A percentile compares a stretch with the other conserved stretches of the same genome.
These are phyloP conservation scores for Quercus engelmannii DNA, from an alignment of 306 rosid species.

Conservation along the genomic window DNA sequence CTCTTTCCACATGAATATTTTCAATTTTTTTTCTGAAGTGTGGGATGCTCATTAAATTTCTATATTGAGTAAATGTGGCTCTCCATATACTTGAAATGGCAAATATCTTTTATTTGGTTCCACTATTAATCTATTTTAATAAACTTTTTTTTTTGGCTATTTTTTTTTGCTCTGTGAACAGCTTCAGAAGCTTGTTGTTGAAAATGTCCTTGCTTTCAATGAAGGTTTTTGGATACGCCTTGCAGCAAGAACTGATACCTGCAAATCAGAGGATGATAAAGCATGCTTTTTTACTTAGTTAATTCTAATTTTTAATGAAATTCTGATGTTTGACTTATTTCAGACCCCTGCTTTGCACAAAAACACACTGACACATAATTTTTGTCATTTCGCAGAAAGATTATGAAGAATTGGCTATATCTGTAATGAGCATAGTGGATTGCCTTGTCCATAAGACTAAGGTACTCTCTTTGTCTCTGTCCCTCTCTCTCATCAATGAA, in stretches of 20 bases:
- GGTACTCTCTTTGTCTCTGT: slow-evolving; percentile 37
- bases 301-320: slow-evolving; percentile 3
- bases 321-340: slow-evolving; percentile 7
- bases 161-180: slow-evolving; percentile 33
- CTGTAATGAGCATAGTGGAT: slow-evolving; percentile 78
- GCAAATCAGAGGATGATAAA: slow-evolving; percentile 95
- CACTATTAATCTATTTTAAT: not conserved
- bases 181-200: slow-evolving; percentile 83
- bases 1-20: not conserved
- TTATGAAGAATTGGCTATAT: slow-evolving; percentile 83
- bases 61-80: not conserved
- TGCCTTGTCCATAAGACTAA: slow-evolving; percentile 77
- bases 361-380: slow-evolving; percentile 7
- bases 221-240: slow-evolving; percentile 84
- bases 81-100: not conserved
- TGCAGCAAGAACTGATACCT: slow-evolving; percentile 83
- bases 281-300: slow-evolving; percentile 45
- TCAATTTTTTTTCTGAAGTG: not conserved
- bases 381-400: slow-evolving; percentile 63
- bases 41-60: not conserved
- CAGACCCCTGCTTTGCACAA: slow-evolving; percentile 4
- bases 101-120: not conserved
- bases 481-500: not conserved
- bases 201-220: slow-evolving; percentile 83
- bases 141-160: slow-evolving; percentile 2